Evolutionary conservation across 352 stramenopile species (phyloP), one percentile per base, ranked within the genome.

Genomic region (Globisporangium rhizosaccharum): DNA sequence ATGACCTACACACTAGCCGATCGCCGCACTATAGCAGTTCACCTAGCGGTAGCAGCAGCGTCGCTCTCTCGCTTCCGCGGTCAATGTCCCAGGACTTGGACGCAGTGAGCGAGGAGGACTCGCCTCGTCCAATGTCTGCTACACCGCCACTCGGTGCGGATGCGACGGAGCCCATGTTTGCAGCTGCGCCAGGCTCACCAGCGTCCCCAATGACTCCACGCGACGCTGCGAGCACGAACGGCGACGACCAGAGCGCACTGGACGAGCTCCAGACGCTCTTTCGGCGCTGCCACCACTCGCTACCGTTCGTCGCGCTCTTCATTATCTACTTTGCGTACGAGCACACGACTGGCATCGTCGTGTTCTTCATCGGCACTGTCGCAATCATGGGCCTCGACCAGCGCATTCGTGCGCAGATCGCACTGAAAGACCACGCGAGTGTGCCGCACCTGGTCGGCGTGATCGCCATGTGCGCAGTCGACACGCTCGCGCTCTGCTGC

Each of bases 251-350:
- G 56, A 78, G 69, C 23, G 71, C 69, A 12, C 61, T 87, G 41
- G 75, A 88, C 33, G 84, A 93, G 56, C 57, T 93, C 8, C 72
- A 85, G 49, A 62, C 63, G 15, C 65, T 93, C 14, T 78, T 89
- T 23, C 75, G 78, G n/a, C 73, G 79, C 2, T 86, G 75, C 55
- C 75, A 91, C 62, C 77, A 89, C 65, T 84, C 79, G 33, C 64
- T 91, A 61, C 84, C 84, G 23, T 93, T 93, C 63, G 42, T 84
- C 5, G 79, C 71, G 10, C 55, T 93, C 10, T 82, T 93, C 26
- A 37, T 91, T 11, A 60, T 91, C 26, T 91, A 90, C 63, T 88
- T 93, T 68, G 73, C 81, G 36, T 91, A 89, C 60, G 74, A 89
- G 65, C 84, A 93, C 65, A 73, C 75, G 10, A 82, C 67, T 15